Conservation (phyloP, 768 basidiomycete species). For the Infundibulicybe gibba region DNA sequence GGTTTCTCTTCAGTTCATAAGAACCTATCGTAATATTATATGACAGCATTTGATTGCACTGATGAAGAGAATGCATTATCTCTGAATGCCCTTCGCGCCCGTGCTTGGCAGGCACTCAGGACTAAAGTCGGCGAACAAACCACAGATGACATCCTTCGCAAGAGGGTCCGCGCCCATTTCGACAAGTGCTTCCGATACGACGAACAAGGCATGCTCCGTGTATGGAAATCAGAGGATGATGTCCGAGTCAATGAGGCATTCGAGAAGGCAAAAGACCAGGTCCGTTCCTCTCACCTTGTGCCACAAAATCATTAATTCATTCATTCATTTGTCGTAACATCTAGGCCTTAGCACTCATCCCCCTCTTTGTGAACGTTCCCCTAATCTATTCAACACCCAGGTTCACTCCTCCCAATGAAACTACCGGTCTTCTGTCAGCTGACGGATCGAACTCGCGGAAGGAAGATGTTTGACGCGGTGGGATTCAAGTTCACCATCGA, state of each 20-base stretch:
- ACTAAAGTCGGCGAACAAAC: slow-evolving; percentile 91
- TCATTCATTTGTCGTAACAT: slow-evolving; percentile 2
- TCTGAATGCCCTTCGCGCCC: slow-evolving; percentile 64
- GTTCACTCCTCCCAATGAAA: slow-evolving; percentile 63
- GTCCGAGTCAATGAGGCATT: slow-evolving; percentile 94
- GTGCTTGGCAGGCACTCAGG: slow-evolving; percentile 83
- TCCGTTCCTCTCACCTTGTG: slow-evolving; percentile 24
- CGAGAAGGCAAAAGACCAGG: slow-evolving; percentile 88
- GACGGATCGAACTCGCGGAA: too few relatives aligned
- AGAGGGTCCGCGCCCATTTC: slow-evolving; percentile 81
- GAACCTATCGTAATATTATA: not conserved
- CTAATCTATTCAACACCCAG: slow-evolving; percentile 63
- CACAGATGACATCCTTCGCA: slow-evolving; percentile 78
- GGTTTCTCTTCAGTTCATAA: slow-evolving; percentile 16
- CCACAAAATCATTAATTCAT: slow-evolving; percentile 3
- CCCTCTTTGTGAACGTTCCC: slow-evolving; percentile 79
- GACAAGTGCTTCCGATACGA: slow-evolving; percentile 98
- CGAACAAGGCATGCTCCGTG: slow-evolving; percentile 87
- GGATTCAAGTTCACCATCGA: too few relatives aligned
- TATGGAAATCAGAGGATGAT: slow-evolving; percentile 97
- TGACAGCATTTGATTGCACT: slow-evolving; percentile 89
- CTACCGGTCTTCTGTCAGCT: slow-evolving; percentile 32
- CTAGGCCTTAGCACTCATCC: slow-evolving; percentile 84
- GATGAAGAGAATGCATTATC: slow-evolving; percentile 80
- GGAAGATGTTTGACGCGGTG: too few relatives aligned